Evolutionary conservation across 1,284 basidiomycete species (phyloP), one percentile per base, ranked within the genome.

Genomic region (Boletus mariae): DNA sequence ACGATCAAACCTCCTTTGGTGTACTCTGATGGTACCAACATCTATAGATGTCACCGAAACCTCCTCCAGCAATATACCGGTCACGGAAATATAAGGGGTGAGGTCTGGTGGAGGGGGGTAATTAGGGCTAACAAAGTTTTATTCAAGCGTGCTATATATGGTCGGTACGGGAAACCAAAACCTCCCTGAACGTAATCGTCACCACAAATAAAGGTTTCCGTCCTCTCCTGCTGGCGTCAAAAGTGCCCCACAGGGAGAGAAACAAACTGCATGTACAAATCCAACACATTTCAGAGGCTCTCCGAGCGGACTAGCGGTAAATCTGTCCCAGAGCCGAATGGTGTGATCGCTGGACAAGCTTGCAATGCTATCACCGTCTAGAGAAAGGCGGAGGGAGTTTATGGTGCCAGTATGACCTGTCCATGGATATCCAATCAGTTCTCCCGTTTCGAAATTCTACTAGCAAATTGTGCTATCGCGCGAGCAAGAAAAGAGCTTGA

Each of bases 201-300:
- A n/a, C 54, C 49, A 60, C 3, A 58, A 6, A n/a, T 49, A 45
- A 17, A 60, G 9, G 29, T 26, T 47, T 20, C 28, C 29, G 7
- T 45, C 29, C 11, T 4, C 10, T 12, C 29, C 26, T 1, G 11
- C 34, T 10, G 51, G 51, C 15, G 42, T 47, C 8, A 60, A 45
- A 5, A 49, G 45, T 34, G 53, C 40, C 9, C 50, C 54, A 4
- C 28, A 57, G 11, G 50, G 58, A 28, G 55, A 57, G 34, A 57
- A 53, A 25, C 37, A n/a, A 29, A 29, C 29, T 29, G 29, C 29
- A 6, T 6, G 4, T 29, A 29, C 5, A 6, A 10, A 29, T 29
- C 29, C 29, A 29, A 9, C 5, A 29, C 31, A 54, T 42, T 11
- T 15, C 29, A 9, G 29, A 29, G 5, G 29, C 2, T 29, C 8